Evolutionary conservation across 2,329 filamentous ascomycete genomes (phyloP).

Genomic region (Cyclaneusma minus): DNA sequence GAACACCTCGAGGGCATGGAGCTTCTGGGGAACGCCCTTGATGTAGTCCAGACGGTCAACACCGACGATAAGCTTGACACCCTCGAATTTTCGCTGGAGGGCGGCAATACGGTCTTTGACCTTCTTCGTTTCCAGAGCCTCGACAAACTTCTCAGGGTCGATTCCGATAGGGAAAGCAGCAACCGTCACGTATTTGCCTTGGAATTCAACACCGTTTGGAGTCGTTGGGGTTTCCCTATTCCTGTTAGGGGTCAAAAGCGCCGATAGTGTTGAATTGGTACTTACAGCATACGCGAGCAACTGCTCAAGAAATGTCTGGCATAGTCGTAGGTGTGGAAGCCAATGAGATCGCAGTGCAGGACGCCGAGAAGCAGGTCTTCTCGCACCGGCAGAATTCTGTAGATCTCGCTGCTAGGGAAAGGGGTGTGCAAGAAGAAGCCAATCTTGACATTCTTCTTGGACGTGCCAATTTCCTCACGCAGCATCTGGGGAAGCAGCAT

Average conservation of each 20-base stretch:
- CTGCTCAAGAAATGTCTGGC: constrained; percentile 94
- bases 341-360: constrained; percentile 85
- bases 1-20: constrained; percentile 93
- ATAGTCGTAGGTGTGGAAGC: constrained; percentile 98
- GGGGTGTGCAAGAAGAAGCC: constrained; percentile 97
- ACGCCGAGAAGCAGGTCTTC: constrained; percentile 78
- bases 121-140: constrained; percentile 70
- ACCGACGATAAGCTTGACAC: constrained; percentile 90
- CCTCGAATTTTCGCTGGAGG: constrained; percentile 81
- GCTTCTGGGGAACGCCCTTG: constrained; percentile 94
- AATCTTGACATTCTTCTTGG: constrained; percentile 86
- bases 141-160: constrained; percentile 89
- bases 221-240: constrained; percentile 55
- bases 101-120: constrained; percentile 78
- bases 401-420: constrained; percentile 94
- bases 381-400: constrained; percentile 83
- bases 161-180: constrained; percentile 97
- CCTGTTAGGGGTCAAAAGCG: constrained; percentile 2
- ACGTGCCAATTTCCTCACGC: constrained; percentile 68
- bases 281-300: constrained; percentile 81
- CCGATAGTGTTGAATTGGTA: constrained; percentile 3
- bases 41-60: constrained; percentile 97
- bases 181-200: constrained; percentile 76
- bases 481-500: constrained; percentile 96
- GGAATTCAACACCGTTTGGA: constrained; percentile 84